Base-by-base conservation (phyloP, 2,329 filamentous ascomycete species). In the Fusarium azukiicola region DNA sequence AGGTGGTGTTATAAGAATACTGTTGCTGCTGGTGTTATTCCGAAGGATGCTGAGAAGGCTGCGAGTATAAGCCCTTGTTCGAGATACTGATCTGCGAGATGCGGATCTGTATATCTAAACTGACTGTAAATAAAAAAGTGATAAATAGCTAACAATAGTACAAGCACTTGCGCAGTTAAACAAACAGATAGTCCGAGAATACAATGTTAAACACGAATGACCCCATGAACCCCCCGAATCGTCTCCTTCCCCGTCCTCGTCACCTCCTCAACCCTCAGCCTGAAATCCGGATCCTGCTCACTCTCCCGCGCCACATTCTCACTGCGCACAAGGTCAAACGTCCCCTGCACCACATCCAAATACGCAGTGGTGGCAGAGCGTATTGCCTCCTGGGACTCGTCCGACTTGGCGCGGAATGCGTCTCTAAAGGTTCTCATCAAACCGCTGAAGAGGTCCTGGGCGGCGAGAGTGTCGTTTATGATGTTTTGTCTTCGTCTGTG, bases 1-100 rank as follows among this genome's bases (percentile, higher is more conserved):
- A 83, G 89, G 32, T 92, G 90, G 90, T 89, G 88, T 75, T 92
- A 92, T 78, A 74, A 84, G 71, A 75, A 78, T 52, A 82, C 84
- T 3, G 83, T 84, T 14, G 75, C 69, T 0, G 83, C 81, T 0
- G 83, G 83, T 4, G 83, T 79, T 9, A 84, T 85, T 64, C 83
- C 83, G 0, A 72, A 80, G 8, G 80, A 85, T 67, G 82, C 81
- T 0, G 27, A 74, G 6, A 79, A 63, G 6, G 82, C 81, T 3
- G 36, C 67, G 13, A 68, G 19, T 21, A 42, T 78, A 16, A 77
- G 75, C 5, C 75, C 72, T 11, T 75, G 76, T 3, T 73, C 44
- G 4, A 66, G 69, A 6, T 78, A 73, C 42, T 61, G 21, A 56
- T 27, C 4, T n/a, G n/a, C 11, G 21, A 49, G 27, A 32, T 32